Percentiles rank a stretch among this genome's conserved stretches.
Conservation (phyloP, 345 rosid genomes). For the Eucalyptus cloeziana region DNA sequence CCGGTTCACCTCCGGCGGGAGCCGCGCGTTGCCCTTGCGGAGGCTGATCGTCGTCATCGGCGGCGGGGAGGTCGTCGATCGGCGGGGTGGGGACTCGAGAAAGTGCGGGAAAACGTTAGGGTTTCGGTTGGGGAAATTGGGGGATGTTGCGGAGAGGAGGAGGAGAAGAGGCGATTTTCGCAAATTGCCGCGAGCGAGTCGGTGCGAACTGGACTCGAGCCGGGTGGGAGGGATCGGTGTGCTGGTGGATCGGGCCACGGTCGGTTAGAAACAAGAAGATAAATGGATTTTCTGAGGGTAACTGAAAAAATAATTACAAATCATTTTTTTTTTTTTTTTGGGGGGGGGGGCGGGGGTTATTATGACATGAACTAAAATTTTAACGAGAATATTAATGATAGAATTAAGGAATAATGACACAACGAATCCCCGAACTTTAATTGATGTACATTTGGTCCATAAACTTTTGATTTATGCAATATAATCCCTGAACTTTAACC, state of each 20-base stretch:
- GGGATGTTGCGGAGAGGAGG: neutral
- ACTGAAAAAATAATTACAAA: neutral
- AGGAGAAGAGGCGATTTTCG: neutral
- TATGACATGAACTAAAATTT: neutral
- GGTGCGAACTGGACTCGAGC: neutral
- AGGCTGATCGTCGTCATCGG: conserved; percentile 61
- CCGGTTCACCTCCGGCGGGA: conserved; percentile 91
- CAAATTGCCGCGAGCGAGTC: neutral
- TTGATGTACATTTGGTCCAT: too few species aligned
- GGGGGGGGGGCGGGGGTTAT: too few species aligned
- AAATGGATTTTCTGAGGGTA: neutral
- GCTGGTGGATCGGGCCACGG: neutral
- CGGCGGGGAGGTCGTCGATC: neutral
- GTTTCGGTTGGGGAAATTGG: neutral
- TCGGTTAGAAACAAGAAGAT: neutral
- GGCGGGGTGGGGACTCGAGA: neutral
- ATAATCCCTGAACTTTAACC: rapidly evolving
- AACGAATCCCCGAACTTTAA: rapidly evolving
- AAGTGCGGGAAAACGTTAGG: neutral
- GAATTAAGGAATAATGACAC: too few species aligned
- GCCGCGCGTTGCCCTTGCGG: conserved; percentile 83
- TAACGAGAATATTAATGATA: neutral
- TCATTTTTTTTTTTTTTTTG: neutral
- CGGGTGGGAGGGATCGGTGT: neutral
- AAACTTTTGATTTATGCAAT: too few species aligned